These are phyloP conservation scores for Dipodascus geniculatus DNA, from an alignment of 805 yeast species.

Conservation along the genomic window DNA sequence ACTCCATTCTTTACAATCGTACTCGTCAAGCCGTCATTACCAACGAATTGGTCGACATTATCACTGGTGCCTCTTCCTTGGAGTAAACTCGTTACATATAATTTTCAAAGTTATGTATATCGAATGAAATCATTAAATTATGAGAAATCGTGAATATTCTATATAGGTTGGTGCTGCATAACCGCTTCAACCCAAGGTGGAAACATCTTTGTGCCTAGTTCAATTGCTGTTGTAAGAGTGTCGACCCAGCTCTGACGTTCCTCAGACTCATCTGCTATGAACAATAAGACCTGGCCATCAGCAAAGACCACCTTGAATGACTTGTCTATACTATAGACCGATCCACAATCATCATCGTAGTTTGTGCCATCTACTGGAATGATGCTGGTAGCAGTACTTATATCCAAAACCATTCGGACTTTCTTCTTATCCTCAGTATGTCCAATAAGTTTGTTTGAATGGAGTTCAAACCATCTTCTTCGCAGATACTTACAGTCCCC, in stretches of 20 bases:
- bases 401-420: slow-evolving; percentile 10
- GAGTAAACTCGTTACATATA: slow-evolving; percentile 41
- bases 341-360: slow-evolving; percentile 29
- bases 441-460: slow-evolving; percentile 60
- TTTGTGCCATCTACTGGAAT: slow-evolving; percentile 5
- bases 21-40: slow-evolving; percentile 98
- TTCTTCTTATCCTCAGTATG: slow-evolving; percentile 40
- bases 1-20: slow-evolving; percentile 97
- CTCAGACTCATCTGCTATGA: slow-evolving; percentile 63
- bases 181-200: neutral
- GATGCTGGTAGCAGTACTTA: slow-evolving; percentile 18
- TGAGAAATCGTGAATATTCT: neutral
- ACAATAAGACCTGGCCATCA: slow-evolving; percentile 67
- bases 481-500: slow-evolving; percentile 73
- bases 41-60: slow-evolving; percentile 98
- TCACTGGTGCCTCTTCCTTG: slow-evolving; percentile 98
- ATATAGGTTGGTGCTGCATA: neutral
- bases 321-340: slow-evolving; percentile 69
- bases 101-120: neutral
- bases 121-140: neutral
- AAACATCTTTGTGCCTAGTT: neutral
- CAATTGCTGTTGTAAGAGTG: slow-evolving; percentile 39
- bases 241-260: slow-evolving; percentile 57
- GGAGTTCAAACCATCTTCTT: slow-evolving; percentile 61
- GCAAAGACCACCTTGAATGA: slow-evolving; percentile 63